Evolutionary conservation across 1,139 yeast genomes (phyloP), one percentile per base, ranked within the genome.

Genomic region (Hanseniaspora uvarum): DNA sequence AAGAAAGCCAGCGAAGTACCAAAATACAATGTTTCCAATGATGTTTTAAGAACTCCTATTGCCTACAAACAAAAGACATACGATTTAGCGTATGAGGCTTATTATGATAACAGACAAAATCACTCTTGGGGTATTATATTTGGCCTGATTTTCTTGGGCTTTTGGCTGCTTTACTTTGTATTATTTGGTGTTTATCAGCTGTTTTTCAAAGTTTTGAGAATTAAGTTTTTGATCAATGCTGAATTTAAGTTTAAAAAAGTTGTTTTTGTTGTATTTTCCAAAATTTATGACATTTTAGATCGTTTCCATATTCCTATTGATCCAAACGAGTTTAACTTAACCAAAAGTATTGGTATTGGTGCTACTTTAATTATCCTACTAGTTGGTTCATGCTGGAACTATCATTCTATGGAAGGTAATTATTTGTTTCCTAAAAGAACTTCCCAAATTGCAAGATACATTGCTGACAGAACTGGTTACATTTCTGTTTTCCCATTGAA

Each of bases 401-500:
- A 72, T 34, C 73, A 69, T 62, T 65, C 68, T 54, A 63, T 70
- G 62, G 73, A 73, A 53, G 67, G 65, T 46, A 68, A 68, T 36
- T 71, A 72, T 45, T 66, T 11, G 60, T 74, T 77, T 59, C 65
- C 65, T 7, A 64, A 74, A 0, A 63, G 62, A 7, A 62, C 67
- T 59, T 62, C 65, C 38, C 86, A 79, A 63, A 69, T 77, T 21
- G 47, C 59, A 4, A 56, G 64, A 39, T 59, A 57, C 21, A 52
- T 63, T 14, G 66, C 60, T 62, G 83, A 78, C 62, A 72, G 94
- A 63, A 64, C 82, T 1, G 86, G 82, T 21, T 65, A 75, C 23
- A 61, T 79, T 56, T 71, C 75, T 3, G 61, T 74, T 50, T 72
- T 73, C 55, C 67, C 76, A 55, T 63, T 78, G 43, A 85, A 86